phyloP scores from a whole-genome alignment of 371 early-diverging fungal species.

The Rhizopus arrhizus region DNA sequence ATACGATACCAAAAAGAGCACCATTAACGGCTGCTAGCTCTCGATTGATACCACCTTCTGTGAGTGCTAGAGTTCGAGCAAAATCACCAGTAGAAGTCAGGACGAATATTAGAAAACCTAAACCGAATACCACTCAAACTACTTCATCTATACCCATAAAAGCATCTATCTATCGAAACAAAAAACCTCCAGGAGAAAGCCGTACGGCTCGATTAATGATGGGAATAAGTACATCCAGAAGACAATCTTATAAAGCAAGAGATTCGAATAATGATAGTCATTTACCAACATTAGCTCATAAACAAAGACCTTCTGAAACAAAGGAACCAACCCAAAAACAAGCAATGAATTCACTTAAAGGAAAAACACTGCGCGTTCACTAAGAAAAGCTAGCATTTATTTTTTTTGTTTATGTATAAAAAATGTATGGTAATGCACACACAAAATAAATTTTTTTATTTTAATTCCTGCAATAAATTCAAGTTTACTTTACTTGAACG shows the following conservation, averaged over 20 bases:
- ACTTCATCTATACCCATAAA: slow-evolving; percentile 11
- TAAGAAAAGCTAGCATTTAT: slow-evolving; percentile 4
- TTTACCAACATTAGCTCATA: slow-evolving; percentile 17
- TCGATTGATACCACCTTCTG: slow-evolving; percentile 10
- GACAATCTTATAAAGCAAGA: slow-evolving; percentile 23
- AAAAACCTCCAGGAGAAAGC: slow-evolving; percentile 40
- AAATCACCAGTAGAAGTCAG: slow-evolving; percentile 13
- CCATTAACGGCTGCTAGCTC: background rate
- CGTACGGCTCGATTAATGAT: slow-evolving; percentile 48
- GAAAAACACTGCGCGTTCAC: slow-evolving; percentile 40
- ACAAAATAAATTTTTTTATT: slow-evolving; percentile 4
- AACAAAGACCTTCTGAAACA: slow-evolving; percentile 2
- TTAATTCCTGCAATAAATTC: slow-evolving; percentile 17
- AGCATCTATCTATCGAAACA: slow-evolving; percentile 34
- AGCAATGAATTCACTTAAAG: slow-evolving; percentile 23
- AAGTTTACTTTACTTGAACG: slow-evolving; percentile 19
- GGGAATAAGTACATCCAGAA: slow-evolving; percentile 45
- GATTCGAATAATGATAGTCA: slow-evolving; percentile 11
- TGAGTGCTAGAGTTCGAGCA: background rate
- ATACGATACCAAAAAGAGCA: slow-evolving; percentile 2
- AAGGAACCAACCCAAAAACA: slow-evolving; percentile 1
- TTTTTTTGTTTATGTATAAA: background rate
- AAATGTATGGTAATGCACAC: background rate
- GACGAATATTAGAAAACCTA: slow-evolving; percentile 16
- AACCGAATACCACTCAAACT: slow-evolving; percentile 6